phyloP scores from a whole-genome alignment of 345 rosid species.

The Gossypium arboreum region DNA sequence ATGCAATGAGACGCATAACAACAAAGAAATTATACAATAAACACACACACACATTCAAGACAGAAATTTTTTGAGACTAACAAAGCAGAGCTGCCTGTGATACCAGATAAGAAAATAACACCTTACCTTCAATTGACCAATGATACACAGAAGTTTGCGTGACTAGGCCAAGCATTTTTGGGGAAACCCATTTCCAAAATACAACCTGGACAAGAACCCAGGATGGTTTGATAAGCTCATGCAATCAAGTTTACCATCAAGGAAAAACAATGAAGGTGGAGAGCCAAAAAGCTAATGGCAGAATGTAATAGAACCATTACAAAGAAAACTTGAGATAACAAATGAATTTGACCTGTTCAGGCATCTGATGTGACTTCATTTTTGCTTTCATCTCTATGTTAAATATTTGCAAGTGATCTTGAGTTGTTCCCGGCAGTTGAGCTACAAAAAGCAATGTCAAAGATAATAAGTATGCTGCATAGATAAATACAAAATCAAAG shows the following conservation, averaged over 20 bases:
- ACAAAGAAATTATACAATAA: not conserved
- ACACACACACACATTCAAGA: not conserved
- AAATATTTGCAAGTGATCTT: conserved; percentile 97
- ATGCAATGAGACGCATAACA: conserved; percentile 12
- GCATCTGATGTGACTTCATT: conserved; percentile 94
- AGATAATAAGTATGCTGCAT: conserved; percentile 4
- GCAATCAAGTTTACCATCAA: not conserved
- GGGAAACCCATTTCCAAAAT: conserved; percentile 98
- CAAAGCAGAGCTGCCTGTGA: conserved; percentile 1
- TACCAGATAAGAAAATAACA: conserved; percentile 18
- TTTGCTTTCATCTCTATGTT: conserved; percentile 95
- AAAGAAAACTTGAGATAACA: conserved; percentile 13
- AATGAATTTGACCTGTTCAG: conserved; percentile 70
- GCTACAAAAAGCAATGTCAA: conserved; percentile 46
- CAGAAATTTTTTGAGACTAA: not conserved
- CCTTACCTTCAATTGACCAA: conserved; percentile 95
- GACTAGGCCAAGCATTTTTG: conserved; percentile 90
- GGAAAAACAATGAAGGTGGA: not conserved
- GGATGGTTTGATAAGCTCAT: conserved; percentile 6
- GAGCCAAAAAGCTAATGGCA: not conserved
- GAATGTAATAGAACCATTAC: not conserved
- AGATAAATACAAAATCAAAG: not conserved
- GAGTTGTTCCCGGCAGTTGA: conserved; percentile 91
- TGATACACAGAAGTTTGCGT: conserved; percentile 89
- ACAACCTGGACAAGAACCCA: conserved; percentile 51